Evolutionary conservation across 2,329 filamentous ascomycete species (phyloP).

Genomic region (Fusarium sp.): DNA sequence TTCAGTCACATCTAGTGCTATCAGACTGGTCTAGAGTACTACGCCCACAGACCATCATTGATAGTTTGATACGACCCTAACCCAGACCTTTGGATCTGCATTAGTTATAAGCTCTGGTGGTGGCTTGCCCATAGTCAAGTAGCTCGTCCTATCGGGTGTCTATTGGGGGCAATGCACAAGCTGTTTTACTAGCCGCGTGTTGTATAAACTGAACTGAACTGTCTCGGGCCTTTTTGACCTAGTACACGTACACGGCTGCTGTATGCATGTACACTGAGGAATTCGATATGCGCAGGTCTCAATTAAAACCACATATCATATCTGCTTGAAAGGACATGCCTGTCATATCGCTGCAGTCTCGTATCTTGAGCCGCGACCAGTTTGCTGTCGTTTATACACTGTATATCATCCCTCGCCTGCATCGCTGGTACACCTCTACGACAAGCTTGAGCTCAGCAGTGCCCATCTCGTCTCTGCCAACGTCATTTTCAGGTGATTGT

Average conservation of each 20-base stretch:
- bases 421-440: constrained; percentile 14
- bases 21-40: neutral
- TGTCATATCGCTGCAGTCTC: constrained; percentile 2
- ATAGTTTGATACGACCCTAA: neutral
- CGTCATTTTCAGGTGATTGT: constrained; percentile 23
- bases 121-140: constrained; percentile 12
- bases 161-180: neutral
- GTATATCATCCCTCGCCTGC: constrained; percentile 10
- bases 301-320: neutral
- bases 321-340: neutral
- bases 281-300: neutral
- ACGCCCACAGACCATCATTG: constrained; percentile 16
- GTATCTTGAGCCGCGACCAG: constrained; percentile 10
- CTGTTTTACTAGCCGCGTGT: neutral
- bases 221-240: constrained; percentile 12
- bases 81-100: neutral
- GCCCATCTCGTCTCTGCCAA: neutral
- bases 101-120: neutral
- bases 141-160: neutral
- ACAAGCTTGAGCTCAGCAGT: neutral
- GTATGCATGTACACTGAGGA: neutral
- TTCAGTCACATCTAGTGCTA: neutral
- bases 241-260: neutral
- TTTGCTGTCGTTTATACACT: constrained; percentile 5
- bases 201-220: neutral